These are phyloP conservation scores for Agaricales sp. DNA, from an alignment of 1,284 basidiomycete genomes.

Conservation along the genomic window DNA sequence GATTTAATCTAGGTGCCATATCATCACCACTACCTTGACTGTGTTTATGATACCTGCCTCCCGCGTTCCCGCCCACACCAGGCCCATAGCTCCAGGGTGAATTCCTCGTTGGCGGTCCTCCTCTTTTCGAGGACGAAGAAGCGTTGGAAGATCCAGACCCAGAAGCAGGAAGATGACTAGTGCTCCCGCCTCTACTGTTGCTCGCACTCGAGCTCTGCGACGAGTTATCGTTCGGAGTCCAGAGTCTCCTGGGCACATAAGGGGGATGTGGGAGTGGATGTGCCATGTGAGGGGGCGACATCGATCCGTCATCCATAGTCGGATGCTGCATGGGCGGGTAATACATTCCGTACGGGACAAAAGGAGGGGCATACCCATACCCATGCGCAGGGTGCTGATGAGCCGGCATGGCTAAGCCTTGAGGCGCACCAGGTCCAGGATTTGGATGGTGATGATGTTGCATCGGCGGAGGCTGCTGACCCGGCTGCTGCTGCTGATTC, in stretches of 20 bases:
- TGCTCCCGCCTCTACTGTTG: too few relatives aligned
- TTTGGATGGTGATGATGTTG: constrained; percentile 22
- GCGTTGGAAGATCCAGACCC: too few relatives aligned
- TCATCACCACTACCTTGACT: constrained; percentile 42
- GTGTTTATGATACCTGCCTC: constrained; percentile 10
- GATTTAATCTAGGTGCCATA: constrained; percentile 39
- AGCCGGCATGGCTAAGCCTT: constrained; percentile 19
- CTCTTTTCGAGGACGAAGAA: too few relatives aligned
- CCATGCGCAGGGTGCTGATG: constrained; percentile 19
- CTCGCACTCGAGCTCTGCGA: too few relatives aligned
- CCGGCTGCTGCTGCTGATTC: constrained; percentile 22
- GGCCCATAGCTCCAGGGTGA: not conserved
- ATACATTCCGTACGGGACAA: constrained; percentile 21
- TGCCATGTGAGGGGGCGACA: constrained; percentile 14
- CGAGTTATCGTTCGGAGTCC: too few relatives aligned
- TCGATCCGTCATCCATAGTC: constrained; percentile 1
- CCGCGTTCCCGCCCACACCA: constrained; percentile 10
- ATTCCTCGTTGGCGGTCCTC: too few relatives aligned
- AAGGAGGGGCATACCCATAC: constrained; percentile 26
- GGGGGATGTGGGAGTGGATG: constrained; percentile 4
- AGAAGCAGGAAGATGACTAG: too few relatives aligned
- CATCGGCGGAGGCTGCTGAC: constrained; percentile 26
- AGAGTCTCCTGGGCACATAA: too few relatives aligned
- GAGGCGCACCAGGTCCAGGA: too few relatives aligned
- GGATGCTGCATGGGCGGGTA: not conserved